phyloP scores from a whole-genome alignment of 2,329 filamentous ascomycete genomes.

The Juglanconis sp. region DNA sequence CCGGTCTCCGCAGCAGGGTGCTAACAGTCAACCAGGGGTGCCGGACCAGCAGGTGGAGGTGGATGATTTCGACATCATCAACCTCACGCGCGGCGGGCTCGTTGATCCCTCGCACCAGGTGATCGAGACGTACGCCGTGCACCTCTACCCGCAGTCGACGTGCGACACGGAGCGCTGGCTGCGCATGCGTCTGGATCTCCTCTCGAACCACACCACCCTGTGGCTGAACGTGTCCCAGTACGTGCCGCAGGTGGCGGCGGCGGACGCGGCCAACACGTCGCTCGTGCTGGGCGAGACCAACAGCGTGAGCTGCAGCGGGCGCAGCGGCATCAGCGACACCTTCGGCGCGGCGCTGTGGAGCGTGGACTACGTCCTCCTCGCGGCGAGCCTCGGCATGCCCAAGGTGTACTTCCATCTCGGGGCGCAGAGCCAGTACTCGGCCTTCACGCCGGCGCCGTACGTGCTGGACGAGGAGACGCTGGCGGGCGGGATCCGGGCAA shows the following conservation, averaged over 20 bases:
- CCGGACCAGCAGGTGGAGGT: constrained; percentile 34
- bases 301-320: constrained; percentile 36
- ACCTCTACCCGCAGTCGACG: constrained; percentile 34
- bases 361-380: constrained; percentile 41
- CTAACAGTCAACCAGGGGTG: constrained; percentile 20
- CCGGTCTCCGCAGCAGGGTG: no score
- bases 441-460: constrained; percentile 23
- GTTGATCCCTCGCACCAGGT: constrained; percentile 18
- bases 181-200: constrained; percentile 30
- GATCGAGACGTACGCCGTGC: constrained; percentile 24
- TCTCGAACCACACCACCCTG: constrained; percentile 27
- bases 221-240: constrained; percentile 30
- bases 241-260: constrained; percentile 20
- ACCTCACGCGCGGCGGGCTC: constrained; percentile 25
- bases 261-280: constrained; percentile 31
- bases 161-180: constrained; percentile 26
- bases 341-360: constrained; percentile 49
- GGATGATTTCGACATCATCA: constrained; percentile 34
- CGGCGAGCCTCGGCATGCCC: constrained; percentile 31
- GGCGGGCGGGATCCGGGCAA: constrained; percentile 26
- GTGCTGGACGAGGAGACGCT: constrained; percentile 29
- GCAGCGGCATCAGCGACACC: constrained; percentile 40
- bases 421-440: constrained; percentile 14
- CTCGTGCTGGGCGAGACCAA: constrained; percentile 48
- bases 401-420: constrained; percentile 41